Evolutionary conservation across 345 rosid species (phyloP).

Genomic region (Aegle marmelos): DNA sequence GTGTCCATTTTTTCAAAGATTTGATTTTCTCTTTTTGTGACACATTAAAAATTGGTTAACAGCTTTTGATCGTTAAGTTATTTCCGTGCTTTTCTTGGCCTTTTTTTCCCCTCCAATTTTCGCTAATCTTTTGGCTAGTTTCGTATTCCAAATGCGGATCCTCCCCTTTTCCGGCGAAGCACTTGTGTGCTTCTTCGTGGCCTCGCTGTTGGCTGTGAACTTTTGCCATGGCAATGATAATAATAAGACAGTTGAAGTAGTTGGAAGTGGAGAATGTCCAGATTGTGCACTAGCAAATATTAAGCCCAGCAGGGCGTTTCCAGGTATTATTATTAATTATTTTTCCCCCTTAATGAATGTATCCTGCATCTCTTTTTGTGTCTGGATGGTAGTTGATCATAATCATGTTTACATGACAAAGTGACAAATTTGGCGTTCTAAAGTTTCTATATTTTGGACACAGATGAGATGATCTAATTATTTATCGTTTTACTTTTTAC

Average conservation of each 20-base stretch:
- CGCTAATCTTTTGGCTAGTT: background rate
- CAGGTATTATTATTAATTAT: conserved; percentile 35
- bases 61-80: too few relatives aligned
- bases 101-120: background rate
- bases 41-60: background rate
- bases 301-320: conserved; percentile 46
- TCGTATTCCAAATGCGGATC: conserved; percentile 47
- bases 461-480: too few relatives aligned
- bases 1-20: background rate
- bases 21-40: background rate
- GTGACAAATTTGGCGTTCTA: too few relatives aligned
- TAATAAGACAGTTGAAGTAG: conserved; percentile 38
- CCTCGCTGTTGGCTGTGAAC: background rate
- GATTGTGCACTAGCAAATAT: conserved; percentile 39
- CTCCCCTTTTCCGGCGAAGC: conserved; percentile 33
- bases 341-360: too few relatives aligned
- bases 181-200: conserved; percentile 39
- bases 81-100: background rate
- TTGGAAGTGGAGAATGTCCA: conserved; percentile 67
- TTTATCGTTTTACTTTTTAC: background rate
- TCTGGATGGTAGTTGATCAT: too few relatives aligned
- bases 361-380: too few relatives aligned
- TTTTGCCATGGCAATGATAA: conserved; percentile 37
- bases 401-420: too few relatives aligned
- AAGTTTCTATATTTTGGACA: too few relatives aligned